These are phyloP conservation scores for Rhizomucor pusillus DNA, from an alignment of 371 early-diverging fungal genomes.

Conservation along the genomic window DNA sequence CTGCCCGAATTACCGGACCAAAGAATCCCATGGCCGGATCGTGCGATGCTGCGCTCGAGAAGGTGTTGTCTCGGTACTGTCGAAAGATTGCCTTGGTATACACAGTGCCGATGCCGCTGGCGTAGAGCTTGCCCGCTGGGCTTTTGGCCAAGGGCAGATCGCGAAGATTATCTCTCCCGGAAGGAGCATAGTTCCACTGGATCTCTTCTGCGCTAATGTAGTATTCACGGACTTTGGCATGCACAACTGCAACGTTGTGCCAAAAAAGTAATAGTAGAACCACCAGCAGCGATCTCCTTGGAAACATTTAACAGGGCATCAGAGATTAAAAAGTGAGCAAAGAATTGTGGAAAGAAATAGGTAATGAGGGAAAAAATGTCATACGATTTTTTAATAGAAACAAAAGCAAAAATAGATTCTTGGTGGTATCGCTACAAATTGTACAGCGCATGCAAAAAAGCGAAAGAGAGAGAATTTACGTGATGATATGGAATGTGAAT, in stretches of 20 bases:
- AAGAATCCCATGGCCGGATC: slow-evolving; percentile 40
- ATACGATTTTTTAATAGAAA: not conserved
- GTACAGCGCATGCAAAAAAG: not conserved
- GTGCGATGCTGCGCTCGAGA: slow-evolving; percentile 23
- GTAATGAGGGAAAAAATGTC: no score
- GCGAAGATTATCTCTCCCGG: slow-evolving; percentile 31
- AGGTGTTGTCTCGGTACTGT: slow-evolving; percentile 41
- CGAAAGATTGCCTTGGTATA: slow-evolving; percentile 44
- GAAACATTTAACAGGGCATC: no score
- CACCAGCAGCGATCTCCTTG: not conserved
- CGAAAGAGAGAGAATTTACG: not conserved
- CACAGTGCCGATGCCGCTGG: slow-evolving; percentile 33
- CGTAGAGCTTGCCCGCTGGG: slow-evolving; percentile 20
- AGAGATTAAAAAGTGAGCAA: no score
- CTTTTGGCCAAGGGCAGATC: slow-evolving; percentile 32
- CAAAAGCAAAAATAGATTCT: not conserved
- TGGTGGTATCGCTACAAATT: not conserved
- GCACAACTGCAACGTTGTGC: not conserved
- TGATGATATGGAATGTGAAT: not conserved
- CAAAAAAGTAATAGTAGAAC: not conserved
- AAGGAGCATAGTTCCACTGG: slow-evolving; percentile 53
- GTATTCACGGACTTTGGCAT: slow-evolving; percentile 26
- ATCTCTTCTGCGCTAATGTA: slow-evolving; percentile 51
- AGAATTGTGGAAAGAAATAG: no score
- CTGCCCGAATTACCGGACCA: slow-evolving; percentile 53